phyloP scores from a whole-genome alignment of 371 early-diverging fungal genomes.

The Mortierella sp. region DNA sequence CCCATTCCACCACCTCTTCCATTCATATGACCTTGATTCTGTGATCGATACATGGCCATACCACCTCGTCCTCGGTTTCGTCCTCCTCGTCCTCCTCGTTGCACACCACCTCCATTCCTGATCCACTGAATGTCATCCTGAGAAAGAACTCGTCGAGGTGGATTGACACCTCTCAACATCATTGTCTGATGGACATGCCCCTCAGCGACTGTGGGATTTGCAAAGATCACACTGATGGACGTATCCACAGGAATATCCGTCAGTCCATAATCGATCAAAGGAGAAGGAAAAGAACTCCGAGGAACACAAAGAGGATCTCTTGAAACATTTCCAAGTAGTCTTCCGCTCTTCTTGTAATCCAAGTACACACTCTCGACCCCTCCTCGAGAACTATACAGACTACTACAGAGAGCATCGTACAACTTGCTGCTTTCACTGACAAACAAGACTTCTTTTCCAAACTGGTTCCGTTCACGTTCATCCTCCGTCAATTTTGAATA shows the following conservation, averaged over 20 bases:
- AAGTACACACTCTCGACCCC: conserved; percentile 57
- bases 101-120: conserved; percentile 52
- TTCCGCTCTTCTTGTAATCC: conserved; percentile 66
- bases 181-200: conserved; percentile 57
- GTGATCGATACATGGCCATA: too few species aligned
- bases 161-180: conserved; percentile 65
- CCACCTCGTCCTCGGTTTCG: conserved; percentile 44
- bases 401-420: conserved; percentile 71
- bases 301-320: conserved; percentile 79
- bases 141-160: conserved; percentile 54
- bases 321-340: conserved; percentile 71
- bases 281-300: conserved; percentile 75
- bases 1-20: conserved; percentile 26
- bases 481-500: conserved; percentile 79
- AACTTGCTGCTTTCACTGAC: conserved; percentile 74
- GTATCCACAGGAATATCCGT: conserved; percentile 69
- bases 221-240: conserved; percentile 66
- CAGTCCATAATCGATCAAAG: conserved; percentile 65
- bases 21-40: background rate
- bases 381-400: conserved; percentile 69
- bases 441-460: conserved; percentile 78
- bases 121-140: conserved; percentile 67
- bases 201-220: conserved; percentile 57
- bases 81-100: conserved; percentile 44
- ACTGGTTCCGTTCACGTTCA: conserved; percentile 79